Conservation (phyloP, 106 monocot genomes). For the Iris macrosiphon region DNA sequence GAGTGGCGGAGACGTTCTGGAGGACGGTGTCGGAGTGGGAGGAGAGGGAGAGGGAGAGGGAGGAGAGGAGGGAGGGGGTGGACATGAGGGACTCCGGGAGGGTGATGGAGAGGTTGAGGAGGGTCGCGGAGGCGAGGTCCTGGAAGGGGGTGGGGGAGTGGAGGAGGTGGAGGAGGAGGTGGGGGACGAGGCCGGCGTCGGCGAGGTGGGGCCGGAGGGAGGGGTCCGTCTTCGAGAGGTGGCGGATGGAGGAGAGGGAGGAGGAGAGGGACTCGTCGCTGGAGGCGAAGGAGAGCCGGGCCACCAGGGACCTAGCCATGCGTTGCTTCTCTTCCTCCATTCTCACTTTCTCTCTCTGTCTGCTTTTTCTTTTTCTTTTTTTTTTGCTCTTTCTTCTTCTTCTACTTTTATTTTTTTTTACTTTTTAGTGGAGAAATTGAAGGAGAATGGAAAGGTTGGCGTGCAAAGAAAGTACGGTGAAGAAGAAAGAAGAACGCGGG, state of each 20-base stretch:
- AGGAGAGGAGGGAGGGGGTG: slow-evolving; percentile 48
- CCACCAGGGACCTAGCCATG: slow-evolving; percentile 31
- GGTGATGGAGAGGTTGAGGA: slow-evolving; percentile 74
- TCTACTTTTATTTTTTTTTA: no score
- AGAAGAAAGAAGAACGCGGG: no score
- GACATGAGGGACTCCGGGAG: slow-evolving; percentile 59
- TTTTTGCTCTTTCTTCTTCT: no score
- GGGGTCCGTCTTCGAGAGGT: slow-evolving; percentile 45
- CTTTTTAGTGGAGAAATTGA: no score
- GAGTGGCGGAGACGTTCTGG: slow-evolving; percentile 57
- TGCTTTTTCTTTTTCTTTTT: no score
- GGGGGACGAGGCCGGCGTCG: slow-evolving; percentile 45
- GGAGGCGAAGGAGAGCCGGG: slow-evolving; percentile 13
- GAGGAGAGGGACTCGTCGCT: slow-evolving; percentile 5
- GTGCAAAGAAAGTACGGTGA: no score
- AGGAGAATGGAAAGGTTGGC: no score
- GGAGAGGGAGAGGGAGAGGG: slow-evolving; percentile 37
- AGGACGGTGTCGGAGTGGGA: slow-evolving; percentile 11
- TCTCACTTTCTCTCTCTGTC: no score
- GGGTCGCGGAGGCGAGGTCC: slow-evolving; percentile 55
- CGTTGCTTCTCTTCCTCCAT: slow-evolving; percentile 52
- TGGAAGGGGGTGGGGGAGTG: not conserved
- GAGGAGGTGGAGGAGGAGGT: slow-evolving; percentile 26
- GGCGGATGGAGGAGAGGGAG: slow-evolving; percentile 48
- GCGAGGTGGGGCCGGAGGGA: slow-evolving; percentile 40